phyloP scores from a whole-genome alignment of 371 early-diverging fungal genomes.

The Gilbertella persicaria region DNA sequence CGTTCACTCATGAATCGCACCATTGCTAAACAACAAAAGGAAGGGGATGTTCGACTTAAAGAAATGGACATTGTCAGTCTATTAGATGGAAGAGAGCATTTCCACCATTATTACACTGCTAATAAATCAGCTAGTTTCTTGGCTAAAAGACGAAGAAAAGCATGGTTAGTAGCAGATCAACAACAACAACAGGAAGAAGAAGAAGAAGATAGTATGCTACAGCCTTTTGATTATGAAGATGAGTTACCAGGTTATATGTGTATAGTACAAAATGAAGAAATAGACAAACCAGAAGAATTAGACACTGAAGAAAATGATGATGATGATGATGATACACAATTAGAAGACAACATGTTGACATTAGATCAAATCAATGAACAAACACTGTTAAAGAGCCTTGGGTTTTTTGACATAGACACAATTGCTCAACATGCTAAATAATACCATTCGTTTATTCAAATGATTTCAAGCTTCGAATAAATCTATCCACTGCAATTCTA shows the following conservation, averaged over 20 bases:
- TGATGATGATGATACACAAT: not conserved
- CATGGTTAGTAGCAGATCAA: not conserved
- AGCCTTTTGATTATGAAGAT: constrained; percentile 5
- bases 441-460: constrained; percentile 48
- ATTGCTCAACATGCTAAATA: not conserved
- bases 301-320: not conserved
- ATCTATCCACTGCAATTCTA: constrained; percentile 66
- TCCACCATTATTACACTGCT: not conserved
- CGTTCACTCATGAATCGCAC: constrained; percentile 5
- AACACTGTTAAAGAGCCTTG: not conserved
- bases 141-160: constrained; percentile 6
- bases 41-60: constrained; percentile 10
- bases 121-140: constrained; percentile 6
- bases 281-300: not conserved
- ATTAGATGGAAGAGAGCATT: not conserved
- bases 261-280: not conserved
- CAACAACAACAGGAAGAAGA: not conserved
- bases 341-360: not conserved
- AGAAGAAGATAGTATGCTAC: constrained; percentile 4
- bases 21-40: constrained; percentile 9
- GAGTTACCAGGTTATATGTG: not conserved
- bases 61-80: constrained; percentile 1
- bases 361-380: not conserved
- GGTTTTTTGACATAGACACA: not conserved
- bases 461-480: constrained; percentile 64